Evolutionary conservation across 2,329 filamentous ascomycete species (phyloP), one percentile per base, ranked within the genome.

Genomic region (Neopestalotiopsis clavispora): DNA sequence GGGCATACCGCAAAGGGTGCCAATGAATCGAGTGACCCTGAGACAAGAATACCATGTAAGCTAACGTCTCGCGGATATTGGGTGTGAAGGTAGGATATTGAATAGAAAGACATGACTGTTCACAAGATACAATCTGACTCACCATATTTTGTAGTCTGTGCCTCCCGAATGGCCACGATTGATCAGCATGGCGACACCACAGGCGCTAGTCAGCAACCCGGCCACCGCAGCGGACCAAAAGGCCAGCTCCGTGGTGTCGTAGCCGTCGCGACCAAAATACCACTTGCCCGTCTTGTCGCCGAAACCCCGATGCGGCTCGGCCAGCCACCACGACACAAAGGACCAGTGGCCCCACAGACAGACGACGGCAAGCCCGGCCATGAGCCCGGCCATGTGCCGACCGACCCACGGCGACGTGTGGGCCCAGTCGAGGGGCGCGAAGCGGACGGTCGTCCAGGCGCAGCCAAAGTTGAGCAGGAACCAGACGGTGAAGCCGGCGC

Each of bases 241-340:
- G 1, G 82, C 81, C 73, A 86, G 71, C 76, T 87, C 85, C 2
- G 84, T 85, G 38, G 81, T 83, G 74, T 87, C 85, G 40, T 76
- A 79, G 59, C 75, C 81, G 69, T 80, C 81, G 59, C 70, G 75
- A 30, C 78, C 81, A 73, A 81, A 77, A 74, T 78, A 83, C 71
- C 79, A 80, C 75, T 84, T 84, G 60, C 84, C 84, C 66, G 82
- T 77, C 72, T 85, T 84, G 70, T 83, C 77, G 1, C 82, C 81
- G 60, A 76, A 77, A 1, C 81, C 81, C 10, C 78, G 75, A 17
- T 82, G 81, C 23, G 82, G 82, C 71, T 77, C 75, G 49, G 75
- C 75, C 2, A 85, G 74, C 84, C 85, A 87, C 84, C 84, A 87
- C 57, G 72, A 76, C 17, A 81, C 82, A 71, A 86, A 82, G 4